Evolutionary conservation across 306 rosid species (phyloP), one percentile per base, ranked within the genome.

Genomic region (Pyrus betulifolia): DNA sequence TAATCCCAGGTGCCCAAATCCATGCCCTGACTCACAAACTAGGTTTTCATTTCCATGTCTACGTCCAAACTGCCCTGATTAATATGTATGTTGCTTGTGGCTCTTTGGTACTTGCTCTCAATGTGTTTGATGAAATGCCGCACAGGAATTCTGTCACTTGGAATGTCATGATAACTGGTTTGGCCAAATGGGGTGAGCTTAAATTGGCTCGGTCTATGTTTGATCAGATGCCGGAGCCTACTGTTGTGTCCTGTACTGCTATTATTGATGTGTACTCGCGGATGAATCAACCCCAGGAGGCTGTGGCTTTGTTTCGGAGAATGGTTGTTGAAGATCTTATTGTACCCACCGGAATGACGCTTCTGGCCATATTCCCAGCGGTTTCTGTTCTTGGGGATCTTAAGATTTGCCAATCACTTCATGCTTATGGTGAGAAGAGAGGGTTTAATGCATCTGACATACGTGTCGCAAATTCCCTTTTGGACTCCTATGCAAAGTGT

Each of bases 111-210:
- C 80, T 80, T 5, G 94, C 97, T 0, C 63, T 68, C 2, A 71
- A 82, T 11, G 81, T 89, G 88, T 91, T 91, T 33, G 62, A 84
- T 1, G 82, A 86, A 76, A 91, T 89, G 90, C 84, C 90, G 6
- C 72, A 81, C 0, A 78, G 85, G 73, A 91, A 60, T 74, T 60
- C 66, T 3, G 87, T 91, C 49, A 85, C 87, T n/a, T 91, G 97
- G 91, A 91, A 91, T 84, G 93, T 88, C 67, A 78, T 85, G 75
- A 84, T 91, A 65, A 72, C 83, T 9, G 89, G 93, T 75, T 87
- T 89, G 82, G 31, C 84, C 13, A 88, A 81, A 79, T 81, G 89
- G 87, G 89, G 93, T 45, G 85, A 91, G 83, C 82, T 91, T 77
- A 76, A 75, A 63, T 75, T 76, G 18, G 91, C 97, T 76, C 64